Percentiles rank a stretch among this genome's conserved stretches.
Conservation (phyloP, 306 rosid genomes). For the Medicago arabica region DNA sequence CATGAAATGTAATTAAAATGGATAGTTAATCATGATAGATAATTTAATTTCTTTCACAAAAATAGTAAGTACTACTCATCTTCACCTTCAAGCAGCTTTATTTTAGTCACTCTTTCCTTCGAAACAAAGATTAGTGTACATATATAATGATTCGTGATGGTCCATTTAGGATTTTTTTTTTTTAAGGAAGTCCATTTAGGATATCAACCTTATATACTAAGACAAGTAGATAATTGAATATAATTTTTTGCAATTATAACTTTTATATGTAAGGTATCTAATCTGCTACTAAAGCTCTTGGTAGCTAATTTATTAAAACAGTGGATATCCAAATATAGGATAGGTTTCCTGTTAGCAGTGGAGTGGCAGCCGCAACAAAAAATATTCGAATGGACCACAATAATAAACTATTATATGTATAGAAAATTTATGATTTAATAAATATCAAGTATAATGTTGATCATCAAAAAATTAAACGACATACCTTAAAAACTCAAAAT, state of each 20-base stretch:
- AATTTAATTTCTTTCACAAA: not conserved
- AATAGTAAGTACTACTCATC: not conserved
- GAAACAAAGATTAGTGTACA: constrained; percentile 43
- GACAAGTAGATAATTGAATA: constrained; percentile 5
- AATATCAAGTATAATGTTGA: no score
- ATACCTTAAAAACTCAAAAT: no score
- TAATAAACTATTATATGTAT: no score
- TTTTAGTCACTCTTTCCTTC: constrained; percentile 38
- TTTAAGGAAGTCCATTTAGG: constrained; percentile 33
- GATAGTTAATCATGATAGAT: not conserved
- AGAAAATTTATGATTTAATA: no score
- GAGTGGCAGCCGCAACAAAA: no score
- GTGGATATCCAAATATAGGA: no score
- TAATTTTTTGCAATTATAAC: not conserved
- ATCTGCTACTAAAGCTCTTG: not conserved
- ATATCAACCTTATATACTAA: constrained; percentile 31
- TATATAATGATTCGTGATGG: constrained; percentile 30
- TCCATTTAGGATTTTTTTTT: constrained; percentile 30
- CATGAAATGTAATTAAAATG: not conserved
- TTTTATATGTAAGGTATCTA: not conserved
- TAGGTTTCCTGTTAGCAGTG: no score
- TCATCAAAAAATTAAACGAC: no score
- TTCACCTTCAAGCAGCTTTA: not conserved
- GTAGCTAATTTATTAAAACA: no score
- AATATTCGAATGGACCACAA: no score